Evolutionary conservation across 2,329 filamentous ascomycete genomes (phyloP).

Genomic region (Esteya vermicola): DNA sequence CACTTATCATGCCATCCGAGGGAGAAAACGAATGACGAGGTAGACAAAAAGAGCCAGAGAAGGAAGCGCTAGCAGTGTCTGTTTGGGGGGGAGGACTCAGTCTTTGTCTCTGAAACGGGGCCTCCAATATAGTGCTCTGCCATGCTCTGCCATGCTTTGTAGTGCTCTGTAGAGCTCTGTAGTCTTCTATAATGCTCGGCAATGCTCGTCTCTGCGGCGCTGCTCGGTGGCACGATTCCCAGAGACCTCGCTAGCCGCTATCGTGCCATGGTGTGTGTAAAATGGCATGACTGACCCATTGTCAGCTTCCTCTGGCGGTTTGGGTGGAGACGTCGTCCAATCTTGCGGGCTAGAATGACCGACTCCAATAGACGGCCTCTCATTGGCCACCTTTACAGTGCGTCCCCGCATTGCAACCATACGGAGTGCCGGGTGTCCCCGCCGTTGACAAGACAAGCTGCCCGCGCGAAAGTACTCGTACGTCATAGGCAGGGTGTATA

Average conservation of each 20-base stretch:
- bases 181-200: too few relatives aligned
- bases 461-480: too few relatives aligned
- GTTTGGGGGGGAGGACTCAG: too few relatives aligned
- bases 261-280: neutral
- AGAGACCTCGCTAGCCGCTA: neutral
- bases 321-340: neutral
- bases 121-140: too few relatives aligned
- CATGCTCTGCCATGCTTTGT: too few relatives aligned
- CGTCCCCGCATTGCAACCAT: too few relatives aligned
- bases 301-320: neutral
- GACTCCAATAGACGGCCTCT: neutral
- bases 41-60: neutral
- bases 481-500: too few relatives aligned
- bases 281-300: constrained; percentile 1
- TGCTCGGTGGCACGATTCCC: neutral
- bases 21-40: neutral
- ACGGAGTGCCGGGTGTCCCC: too few relatives aligned
- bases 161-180: neutral
- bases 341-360: neutral
- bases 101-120: too few relatives aligned
- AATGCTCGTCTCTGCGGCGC: too few relatives aligned
- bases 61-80: neutral
- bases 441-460: too few relatives aligned
- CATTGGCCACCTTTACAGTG: too few relatives aligned
- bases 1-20: constrained; percentile 2